These are phyloP conservation scores for Oryza officinalis DNA, from an alignment of 176 grass and related monocot species.

Conservation along the genomic window DNA sequence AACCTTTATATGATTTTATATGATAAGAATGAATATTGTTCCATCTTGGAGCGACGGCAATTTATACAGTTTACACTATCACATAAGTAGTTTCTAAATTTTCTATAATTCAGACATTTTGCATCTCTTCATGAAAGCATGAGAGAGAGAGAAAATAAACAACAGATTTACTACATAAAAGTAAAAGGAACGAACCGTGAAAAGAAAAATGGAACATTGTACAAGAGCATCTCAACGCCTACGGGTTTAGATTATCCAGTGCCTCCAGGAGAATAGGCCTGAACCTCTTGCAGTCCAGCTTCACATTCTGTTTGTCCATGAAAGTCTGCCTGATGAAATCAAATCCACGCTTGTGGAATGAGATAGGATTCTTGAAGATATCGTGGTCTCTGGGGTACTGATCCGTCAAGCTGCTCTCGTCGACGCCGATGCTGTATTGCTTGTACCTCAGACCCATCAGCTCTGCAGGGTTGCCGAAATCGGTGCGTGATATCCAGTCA, in stretches of 20 bases:
- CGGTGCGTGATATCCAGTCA: constrained; percentile 41
- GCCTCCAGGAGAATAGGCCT: constrained; percentile 63
- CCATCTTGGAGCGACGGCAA: not conserved
- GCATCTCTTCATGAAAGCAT: not conserved
- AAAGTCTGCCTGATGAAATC: constrained; percentile 52
- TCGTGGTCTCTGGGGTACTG: constrained; percentile 65
- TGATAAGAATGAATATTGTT: constrained; percentile 22
- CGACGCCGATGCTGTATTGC: constrained; percentile 61
- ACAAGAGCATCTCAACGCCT: constrained; percentile 7
- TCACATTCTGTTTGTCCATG: constrained; percentile 85
- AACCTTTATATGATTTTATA: constrained; percentile 1
- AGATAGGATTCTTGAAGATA: constrained; percentile 59
- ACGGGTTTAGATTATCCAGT: constrained; percentile 67
- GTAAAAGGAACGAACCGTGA: constrained; percentile 30
- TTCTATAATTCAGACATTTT: constrained; percentile 23
- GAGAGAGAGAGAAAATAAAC: not conserved
- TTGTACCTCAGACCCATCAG: constrained; percentile 60
- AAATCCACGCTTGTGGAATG: constrained; percentile 50
- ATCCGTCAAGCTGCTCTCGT: constrained; percentile 74
- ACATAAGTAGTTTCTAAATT: not conserved
- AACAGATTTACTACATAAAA: constrained; percentile 20
- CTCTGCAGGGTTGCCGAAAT: constrained; percentile 48
- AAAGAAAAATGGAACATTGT: not conserved
- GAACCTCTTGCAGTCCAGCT: constrained; percentile 68
- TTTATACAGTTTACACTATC: constrained; percentile 31